Percentiles rank a stretch among this genome's conserved stretches.
These are phyloP conservation scores for Fusarium sp. DNA, from an alignment of 2,329 filamentous ascomycete genomes.

Conservation along the genomic window DNA sequence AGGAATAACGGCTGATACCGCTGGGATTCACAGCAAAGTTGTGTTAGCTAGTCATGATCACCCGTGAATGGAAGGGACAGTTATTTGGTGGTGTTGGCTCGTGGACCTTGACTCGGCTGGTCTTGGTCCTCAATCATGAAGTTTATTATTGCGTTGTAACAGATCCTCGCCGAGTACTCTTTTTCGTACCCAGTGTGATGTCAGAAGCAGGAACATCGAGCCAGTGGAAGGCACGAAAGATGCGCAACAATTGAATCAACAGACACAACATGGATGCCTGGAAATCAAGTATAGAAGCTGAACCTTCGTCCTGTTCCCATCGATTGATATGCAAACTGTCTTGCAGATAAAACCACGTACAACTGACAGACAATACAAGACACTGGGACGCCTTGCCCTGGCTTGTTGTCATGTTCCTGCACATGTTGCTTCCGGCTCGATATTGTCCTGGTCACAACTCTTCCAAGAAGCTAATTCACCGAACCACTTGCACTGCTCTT, in stretches of 20 bases:
- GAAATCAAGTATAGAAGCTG: slow-evolving; percentile 38
- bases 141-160: slow-evolving; percentile 44
- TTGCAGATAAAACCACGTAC: slow-evolving; percentile 4
- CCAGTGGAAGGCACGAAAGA: slow-evolving; percentile 14
- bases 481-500: slow-evolving; percentile 20
- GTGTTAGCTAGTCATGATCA: slow-evolving; percentile 21
- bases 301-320: slow-evolving; percentile 14
- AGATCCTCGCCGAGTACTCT: slow-evolving; percentile 20
- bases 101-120: slow-evolving; percentile 42
- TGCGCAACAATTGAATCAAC: slow-evolving; percentile 26
- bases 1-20: background rate
- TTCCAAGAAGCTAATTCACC: slow-evolving; percentile 16
- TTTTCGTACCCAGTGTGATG: slow-evolving; percentile 15
- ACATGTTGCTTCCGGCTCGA: slow-evolving; percentile 26
- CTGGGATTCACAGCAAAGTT: background rate
- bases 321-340: slow-evolving; percentile 23
- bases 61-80: slow-evolving; percentile 9
- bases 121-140: slow-evolving; percentile 42
- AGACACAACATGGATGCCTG: slow-evolving; percentile 21
- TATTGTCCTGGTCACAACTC: slow-evolving; percentile 18
- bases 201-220: slow-evolving; percentile 32
- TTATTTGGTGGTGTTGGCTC: slow-evolving; percentile 40
- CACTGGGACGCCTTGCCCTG: background rate
- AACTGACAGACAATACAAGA: background rate
- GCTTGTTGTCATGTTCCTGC: slow-evolving; percentile 9